Evolutionary conservation across 2,329 filamentous ascomycete species (phyloP).

Genomic region (Hypomyces perniciosus): DNA sequence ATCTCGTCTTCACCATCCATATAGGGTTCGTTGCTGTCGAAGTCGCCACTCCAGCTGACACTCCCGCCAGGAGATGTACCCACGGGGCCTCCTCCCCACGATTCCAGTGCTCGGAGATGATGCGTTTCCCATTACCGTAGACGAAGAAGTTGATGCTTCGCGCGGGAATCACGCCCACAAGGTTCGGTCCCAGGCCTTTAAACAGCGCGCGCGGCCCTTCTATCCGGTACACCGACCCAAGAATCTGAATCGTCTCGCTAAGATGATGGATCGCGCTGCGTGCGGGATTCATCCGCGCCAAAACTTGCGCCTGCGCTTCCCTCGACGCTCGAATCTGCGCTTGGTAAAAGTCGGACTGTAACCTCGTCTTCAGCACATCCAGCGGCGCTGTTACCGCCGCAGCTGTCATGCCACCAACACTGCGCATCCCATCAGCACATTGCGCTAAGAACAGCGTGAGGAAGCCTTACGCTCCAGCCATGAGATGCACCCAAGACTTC

Average conservation of each 20-base stretch:
- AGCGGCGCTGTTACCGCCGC: slow-evolving; percentile 90
- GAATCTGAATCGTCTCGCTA: slow-evolving; percentile 77
- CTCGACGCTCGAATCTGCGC: slow-evolving; percentile 66
- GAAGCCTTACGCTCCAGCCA: slow-evolving; percentile 73
- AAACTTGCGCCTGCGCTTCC: slow-evolving; percentile 48
- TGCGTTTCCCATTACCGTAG: slow-evolving; percentile 84
- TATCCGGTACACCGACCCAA: slow-evolving; percentile 69
- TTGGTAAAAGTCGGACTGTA: slow-evolving; percentile 95
- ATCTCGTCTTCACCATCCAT: slow-evolving; percentile 89
- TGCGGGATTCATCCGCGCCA: slow-evolving; percentile 50
- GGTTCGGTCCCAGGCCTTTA: slow-evolving; percentile 86
- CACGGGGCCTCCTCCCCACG: slow-evolving; percentile 61
- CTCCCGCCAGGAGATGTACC: slow-evolving; percentile 73
- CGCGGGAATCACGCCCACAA: slow-evolving; percentile 83
- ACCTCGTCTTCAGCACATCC: slow-evolving; percentile 85
- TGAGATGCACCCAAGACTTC: slow-evolving; percentile 87
- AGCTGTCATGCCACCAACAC: slow-evolving; percentile 83
- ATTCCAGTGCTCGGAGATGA: slow-evolving; percentile 72
- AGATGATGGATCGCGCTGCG: slow-evolving; percentile 69
- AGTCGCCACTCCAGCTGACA: slow-evolving; percentile 74
- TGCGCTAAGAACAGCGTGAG: no score
- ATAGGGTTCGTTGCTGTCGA: slow-evolving; percentile 93
- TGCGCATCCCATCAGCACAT: slow-evolving; percentile 27
- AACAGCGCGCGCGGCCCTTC: slow-evolving; percentile 87
- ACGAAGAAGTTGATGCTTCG: slow-evolving; percentile 90